A percentile compares a stretch with the other conserved stretches of the same genome.
Conservation (phyloP, 2,329 filamentous ascomycete genomes). For the Torrubiella hemipterigena region DNA sequence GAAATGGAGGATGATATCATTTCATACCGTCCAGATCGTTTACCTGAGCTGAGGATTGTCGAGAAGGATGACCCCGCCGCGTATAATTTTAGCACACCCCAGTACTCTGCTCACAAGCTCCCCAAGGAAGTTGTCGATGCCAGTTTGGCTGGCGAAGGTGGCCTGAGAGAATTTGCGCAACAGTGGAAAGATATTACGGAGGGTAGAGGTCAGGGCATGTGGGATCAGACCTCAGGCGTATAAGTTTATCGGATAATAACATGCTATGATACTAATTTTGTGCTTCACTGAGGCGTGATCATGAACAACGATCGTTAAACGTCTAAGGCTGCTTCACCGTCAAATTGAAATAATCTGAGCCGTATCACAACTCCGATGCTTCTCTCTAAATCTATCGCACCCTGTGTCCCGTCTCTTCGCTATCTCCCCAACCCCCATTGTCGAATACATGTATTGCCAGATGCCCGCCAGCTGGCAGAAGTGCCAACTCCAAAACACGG, state of each 20-base stretch:
- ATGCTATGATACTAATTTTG: too few species aligned
- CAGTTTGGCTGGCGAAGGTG: conserved; percentile 55
- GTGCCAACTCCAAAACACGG: too few species aligned
- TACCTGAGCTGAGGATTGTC: conserved; percentile 72
- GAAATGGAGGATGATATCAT: conserved; percentile 26
- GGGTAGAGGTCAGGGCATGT: conserved; percentile 25
- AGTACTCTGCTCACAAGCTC: conserved; percentile 91
- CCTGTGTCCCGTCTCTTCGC: too few species aligned
- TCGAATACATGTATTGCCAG: too few species aligned
- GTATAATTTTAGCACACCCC: conserved; percentile 71
- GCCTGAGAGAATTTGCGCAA: conserved; percentile 67
- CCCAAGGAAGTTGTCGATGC: conserved; percentile 83
- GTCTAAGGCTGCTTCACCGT: too few species aligned
- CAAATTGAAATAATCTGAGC: too few species aligned
- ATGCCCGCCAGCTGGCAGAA: too few species aligned
- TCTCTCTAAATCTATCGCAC: too few species aligned
- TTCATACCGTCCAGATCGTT: conserved; percentile 44
- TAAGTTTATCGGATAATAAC: conserved; percentile 1
- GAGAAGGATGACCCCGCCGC: conserved; percentile 78
- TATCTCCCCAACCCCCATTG: too few species aligned
- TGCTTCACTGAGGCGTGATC: too few species aligned
- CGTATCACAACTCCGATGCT: too few species aligned
- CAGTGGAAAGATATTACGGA: conserved; percentile 56
- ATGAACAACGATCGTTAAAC: too few species aligned
- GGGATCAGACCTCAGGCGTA: conserved; percentile 18